Evolutionary conservation across 2,329 filamentous ascomycete genomes (phyloP), one percentile per base, ranked within the genome.

Genomic region (Hypoxylon sp.): DNA sequence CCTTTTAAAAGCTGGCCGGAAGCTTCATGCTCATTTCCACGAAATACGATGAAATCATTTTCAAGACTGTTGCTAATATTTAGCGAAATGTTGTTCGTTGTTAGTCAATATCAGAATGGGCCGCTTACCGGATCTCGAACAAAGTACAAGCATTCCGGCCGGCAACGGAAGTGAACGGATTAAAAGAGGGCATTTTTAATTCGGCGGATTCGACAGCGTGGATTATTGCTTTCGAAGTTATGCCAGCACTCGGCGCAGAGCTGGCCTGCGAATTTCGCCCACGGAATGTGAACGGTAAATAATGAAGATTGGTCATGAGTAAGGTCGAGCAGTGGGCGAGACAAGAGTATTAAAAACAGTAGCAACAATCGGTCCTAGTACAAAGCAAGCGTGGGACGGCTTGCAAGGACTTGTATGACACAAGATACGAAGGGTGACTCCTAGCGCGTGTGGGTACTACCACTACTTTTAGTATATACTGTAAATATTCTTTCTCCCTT

Each of bases 11-110:
- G 81, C 74, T 93, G 92, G 68, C 91, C 92, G 47, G 91, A 88
- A 51, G 92, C 91, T 77, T 95, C 93, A 77, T 92, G 86, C 63
- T 93, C 90, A 73, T 83, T 86, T 67, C 93, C 93, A 59, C 92
- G 90, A 70, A 96, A 91, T 31, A 95, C 90, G 66, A 95, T 88
- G 63, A 94, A 92, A 75, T 93, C 90, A 75, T 91, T 91, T 58
- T 94, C 91, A 67, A 94, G 86, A 58, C 92, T 94, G 75, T 17
- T 31, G 42, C 46, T 57, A 71, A 31, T 19, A 65, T 69, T 75
- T 66, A 52, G 69, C 35, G 70, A 65, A 63, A 50, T 60, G 55
- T 24, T 17, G 29, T 51, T 52, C 19, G 50, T 55, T 37, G 13
- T 31, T 50, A 42, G 48, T 44, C 31, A 42, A 63, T 50, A 58